Percentiles rank a stretch among this genome's conserved stretches.
Conservation (phyloP, 208 protist species). For the Trypanosoma platydactyli region DNA sequence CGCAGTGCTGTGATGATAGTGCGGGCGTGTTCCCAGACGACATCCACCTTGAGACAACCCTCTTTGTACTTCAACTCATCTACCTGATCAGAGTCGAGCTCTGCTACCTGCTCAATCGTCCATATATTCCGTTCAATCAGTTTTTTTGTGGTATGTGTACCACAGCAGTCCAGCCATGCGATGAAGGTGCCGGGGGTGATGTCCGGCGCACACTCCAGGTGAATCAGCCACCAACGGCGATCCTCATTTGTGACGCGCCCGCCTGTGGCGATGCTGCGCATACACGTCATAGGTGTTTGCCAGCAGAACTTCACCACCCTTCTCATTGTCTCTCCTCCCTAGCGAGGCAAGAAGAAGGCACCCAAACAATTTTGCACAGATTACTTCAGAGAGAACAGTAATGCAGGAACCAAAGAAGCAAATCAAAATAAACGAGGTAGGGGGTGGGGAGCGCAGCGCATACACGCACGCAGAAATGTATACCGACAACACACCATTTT, state of each 20-base stretch:
- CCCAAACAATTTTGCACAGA: background rate
- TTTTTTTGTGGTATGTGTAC: slow-evolving; percentile 89
- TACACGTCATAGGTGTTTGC: background rate
- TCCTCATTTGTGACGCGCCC: slow-evolving; percentile 88
- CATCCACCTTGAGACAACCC: slow-evolving; percentile 87
- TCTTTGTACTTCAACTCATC: slow-evolving; percentile 90
- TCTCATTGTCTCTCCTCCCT: background rate
- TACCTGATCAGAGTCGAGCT: slow-evolving; percentile 80
- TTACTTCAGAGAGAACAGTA: no score
- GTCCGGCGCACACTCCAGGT: slow-evolving; percentile 84
- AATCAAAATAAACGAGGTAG: no score
- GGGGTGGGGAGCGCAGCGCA: no score
- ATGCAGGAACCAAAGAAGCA: no score
- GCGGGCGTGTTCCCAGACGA: slow-evolving; percentile 88
- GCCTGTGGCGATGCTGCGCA: slow-evolving; percentile 47
- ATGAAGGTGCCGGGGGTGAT: slow-evolving; percentile 84
- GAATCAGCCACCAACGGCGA: slow-evolving; percentile 86
- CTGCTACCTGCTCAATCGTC: slow-evolving; percentile 88
- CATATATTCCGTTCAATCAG: slow-evolving; percentile 90
- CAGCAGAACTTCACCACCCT: slow-evolving; percentile 2
- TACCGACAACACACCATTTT: no score
- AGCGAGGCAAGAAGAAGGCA: background rate
- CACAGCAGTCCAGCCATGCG: slow-evolving; percentile 86
- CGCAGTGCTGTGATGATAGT: slow-evolving; percentile 76
- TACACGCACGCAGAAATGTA: no score